A percentile compares a stretch with the other conserved stretches of the same genome.
phyloP scores from a whole-genome alignment of 2,329 filamentous ascomycete genomes.

The Alternaria gaisen region DNA sequence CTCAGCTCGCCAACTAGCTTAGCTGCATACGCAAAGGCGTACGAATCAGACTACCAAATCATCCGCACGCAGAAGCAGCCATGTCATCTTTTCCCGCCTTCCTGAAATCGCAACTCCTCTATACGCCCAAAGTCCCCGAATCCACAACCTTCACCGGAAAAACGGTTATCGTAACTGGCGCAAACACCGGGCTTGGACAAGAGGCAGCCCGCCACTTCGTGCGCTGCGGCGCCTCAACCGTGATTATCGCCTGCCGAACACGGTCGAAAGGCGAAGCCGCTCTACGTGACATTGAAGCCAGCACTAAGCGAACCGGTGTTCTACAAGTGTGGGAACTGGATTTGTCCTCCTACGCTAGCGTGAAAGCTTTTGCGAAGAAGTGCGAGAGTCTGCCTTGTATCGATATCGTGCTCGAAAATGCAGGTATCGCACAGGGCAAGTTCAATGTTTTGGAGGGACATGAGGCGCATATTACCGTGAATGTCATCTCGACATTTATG shows the following conservation, averaged over 20 bases:
- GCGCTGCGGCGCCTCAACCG: slow-evolving; percentile 38
- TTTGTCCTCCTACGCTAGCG: slow-evolving; percentile 49
- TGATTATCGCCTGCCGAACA: slow-evolving; percentile 57
- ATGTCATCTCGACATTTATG: slow-evolving; percentile 47
- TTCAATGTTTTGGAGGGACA: slow-evolving; percentile 32
- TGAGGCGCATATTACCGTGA: slow-evolving; percentile 43
- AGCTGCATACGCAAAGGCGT: too few relatives aligned
- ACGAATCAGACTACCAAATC: neutral
- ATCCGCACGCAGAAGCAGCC: neutral
- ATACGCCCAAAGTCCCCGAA: slow-evolving; percentile 7
- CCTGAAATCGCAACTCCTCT: slow-evolving; percentile 7
- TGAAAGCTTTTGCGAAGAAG: slow-evolving; percentile 41
- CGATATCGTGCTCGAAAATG: slow-evolving; percentile 48
- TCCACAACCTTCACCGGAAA: slow-evolving; percentile 27
- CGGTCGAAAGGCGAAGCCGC: slow-evolving; percentile 52
- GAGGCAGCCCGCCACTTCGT: slow-evolving; percentile 50
- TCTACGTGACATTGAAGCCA: slow-evolving; percentile 50
- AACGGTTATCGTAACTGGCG: slow-evolving; percentile 58
- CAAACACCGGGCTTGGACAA: slow-evolving; percentile 52
- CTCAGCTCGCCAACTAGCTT: too few relatives aligned
- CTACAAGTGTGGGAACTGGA: slow-evolving; percentile 58
- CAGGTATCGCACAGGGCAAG: slow-evolving; percentile 37
- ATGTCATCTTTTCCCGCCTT: slow-evolving; percentile 12
- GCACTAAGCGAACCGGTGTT: slow-evolving; percentile 37
- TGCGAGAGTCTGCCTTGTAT: slow-evolving; percentile 29